These are phyloP conservation scores for Podila horticola DNA, from an alignment of 192 early-diverging fungal genomes.

Conservation along the genomic window DNA sequence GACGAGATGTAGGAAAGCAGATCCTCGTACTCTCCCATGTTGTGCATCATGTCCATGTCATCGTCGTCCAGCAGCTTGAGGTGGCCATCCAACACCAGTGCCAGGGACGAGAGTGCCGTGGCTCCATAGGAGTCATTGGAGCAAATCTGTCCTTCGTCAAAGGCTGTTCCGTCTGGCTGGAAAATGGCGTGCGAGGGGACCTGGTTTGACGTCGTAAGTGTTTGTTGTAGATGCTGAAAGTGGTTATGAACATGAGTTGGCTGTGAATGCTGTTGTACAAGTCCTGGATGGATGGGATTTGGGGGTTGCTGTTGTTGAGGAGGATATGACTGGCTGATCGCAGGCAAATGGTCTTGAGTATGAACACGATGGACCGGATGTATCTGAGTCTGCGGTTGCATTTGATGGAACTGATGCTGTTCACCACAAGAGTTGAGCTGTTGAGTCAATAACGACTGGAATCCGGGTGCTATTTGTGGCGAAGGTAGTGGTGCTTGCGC, in stretches of 20 bases:
- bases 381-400: not conserved
- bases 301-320: constrained; percentile 9
- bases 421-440: not conserved
- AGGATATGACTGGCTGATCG: not conserved
- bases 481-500: not conserved
- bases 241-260: not conserved
- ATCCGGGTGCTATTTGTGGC: not conserved
- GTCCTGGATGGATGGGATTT: constrained; percentile 3
- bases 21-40: constrained; percentile 21
- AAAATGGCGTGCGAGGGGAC: not conserved
- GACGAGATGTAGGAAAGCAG: not conserved
- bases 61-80: constrained; percentile 35
- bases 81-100: constrained; percentile 23
- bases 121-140: constrained; percentile 29
- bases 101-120: constrained; percentile 11
- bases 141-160: not conserved
- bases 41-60: constrained; percentile 32
- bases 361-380: not conserved
- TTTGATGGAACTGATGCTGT: not conserved
- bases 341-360: not conserved
- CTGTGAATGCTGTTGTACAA: constrained; percentile 3
- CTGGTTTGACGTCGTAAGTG: not conserved
- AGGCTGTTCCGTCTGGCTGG: not conserved
- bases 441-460: constrained; percentile 1
- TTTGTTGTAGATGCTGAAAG: not conserved